Conservation (phyloP, 225 moss, liverwort and hornwort genomes). For the Physcomitrium patens region DNA sequence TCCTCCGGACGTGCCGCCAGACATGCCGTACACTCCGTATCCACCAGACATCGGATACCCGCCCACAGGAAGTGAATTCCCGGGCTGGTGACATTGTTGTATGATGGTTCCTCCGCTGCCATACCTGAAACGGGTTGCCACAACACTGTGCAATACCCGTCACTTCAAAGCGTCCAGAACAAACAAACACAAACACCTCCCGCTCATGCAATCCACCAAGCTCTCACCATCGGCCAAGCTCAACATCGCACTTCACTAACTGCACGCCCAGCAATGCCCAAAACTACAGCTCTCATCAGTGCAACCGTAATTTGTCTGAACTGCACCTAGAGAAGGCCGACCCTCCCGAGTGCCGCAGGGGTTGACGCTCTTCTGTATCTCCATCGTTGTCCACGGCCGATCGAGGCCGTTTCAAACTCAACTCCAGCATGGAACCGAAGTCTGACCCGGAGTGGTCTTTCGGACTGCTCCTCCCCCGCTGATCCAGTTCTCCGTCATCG, state of each 20-base stretch:
- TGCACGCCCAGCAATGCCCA: too few species aligned
- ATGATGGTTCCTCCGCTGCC: slow-evolving; percentile 71
- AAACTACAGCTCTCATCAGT: too few species aligned
- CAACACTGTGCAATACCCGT: neutral
- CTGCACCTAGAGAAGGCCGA: slow-evolving; percentile 93
- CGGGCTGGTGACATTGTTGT: slow-evolving; percentile 63
- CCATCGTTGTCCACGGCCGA: slow-evolving; percentile 54
- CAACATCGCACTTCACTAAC: neutral
- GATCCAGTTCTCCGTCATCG: slow-evolving; percentile 56
- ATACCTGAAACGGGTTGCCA: slow-evolving; percentile 51
- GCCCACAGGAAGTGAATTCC: slow-evolving; percentile 43
- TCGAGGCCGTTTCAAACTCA: slow-evolving; percentile 84
- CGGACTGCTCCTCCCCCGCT: slow-evolving; percentile 66
- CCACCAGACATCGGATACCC: slow-evolving; percentile 50
- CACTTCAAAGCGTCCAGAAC: neutral
- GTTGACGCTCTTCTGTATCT: slow-evolving; percentile 66
- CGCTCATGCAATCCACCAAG: too few species aligned
- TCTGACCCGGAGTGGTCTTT: slow-evolving; percentile 59
- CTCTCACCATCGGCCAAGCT: neutral
- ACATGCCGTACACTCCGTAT: slow-evolving; percentile 47
- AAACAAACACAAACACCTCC: too few species aligned
- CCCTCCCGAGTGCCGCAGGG: slow-evolving; percentile 86
- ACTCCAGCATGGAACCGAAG: slow-evolving; percentile 67
- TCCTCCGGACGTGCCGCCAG: slow-evolving; percentile 44
- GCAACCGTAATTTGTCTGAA: neutral